These are phyloP conservation scores for Fusarium papillatum DNA, from an alignment of 2,329 filamentous ascomycete genomes.

Conservation along the genomic window DNA sequence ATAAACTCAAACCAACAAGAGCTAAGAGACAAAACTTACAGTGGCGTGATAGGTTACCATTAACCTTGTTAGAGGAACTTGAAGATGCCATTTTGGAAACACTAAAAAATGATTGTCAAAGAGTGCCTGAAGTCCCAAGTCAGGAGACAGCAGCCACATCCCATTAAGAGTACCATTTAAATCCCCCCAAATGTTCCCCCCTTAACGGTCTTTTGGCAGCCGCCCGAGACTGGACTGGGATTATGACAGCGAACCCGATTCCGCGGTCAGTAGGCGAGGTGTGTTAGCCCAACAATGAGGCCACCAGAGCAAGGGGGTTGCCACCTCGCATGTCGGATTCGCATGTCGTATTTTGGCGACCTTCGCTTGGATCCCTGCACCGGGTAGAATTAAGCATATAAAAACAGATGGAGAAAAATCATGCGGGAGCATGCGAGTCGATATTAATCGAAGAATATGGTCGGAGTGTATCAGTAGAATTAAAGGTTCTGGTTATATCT, in stretches of 20 bases:
- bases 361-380: background rate
- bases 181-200: background rate
- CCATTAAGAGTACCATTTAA: background rate
- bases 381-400: background rate
- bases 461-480: background rate
- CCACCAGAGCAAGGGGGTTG: background rate
- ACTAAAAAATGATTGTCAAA: background rate
- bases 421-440: background rate
- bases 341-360: background rate
- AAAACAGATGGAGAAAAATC: background rate
- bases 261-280: slow-evolving; percentile 1
- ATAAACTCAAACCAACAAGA: background rate
- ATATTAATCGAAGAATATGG: background rate
- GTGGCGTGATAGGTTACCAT: background rate
- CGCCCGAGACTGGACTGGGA: background rate
- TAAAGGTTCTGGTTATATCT: background rate
- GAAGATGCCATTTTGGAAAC: background rate
- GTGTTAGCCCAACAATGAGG: background rate
- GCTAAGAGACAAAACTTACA: background rate
- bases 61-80: background rate
- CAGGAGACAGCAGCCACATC: background rate
- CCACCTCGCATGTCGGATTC: background rate
- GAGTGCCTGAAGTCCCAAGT: background rate
- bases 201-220: background rate
- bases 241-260: background rate